Percentiles rank a stretch among this genome's conserved stretches.
phyloP scores from a whole-genome alignment of 108 stramenopile genomes.

The Cyclotella choctawhatcheeana region DNA sequence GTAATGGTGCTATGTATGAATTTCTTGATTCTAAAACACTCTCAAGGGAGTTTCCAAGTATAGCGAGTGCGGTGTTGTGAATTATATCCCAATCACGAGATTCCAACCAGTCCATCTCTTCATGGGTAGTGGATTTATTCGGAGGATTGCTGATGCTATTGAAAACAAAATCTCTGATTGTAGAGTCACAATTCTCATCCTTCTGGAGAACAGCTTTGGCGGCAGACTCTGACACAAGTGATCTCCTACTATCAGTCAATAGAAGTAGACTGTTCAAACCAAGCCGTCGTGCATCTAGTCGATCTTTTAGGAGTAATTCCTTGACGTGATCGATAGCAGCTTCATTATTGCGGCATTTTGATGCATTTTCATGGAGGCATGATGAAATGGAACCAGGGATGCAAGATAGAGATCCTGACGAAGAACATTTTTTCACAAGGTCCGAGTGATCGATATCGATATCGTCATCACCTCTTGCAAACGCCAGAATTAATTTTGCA shows the following conservation, averaged over 20 bases:
- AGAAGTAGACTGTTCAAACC: constrained; percentile 69
- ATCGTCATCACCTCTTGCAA: constrained; percentile 18
- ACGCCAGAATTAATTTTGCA: constrained; percentile 27
- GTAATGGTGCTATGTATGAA: not conserved
- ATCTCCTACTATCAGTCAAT: constrained; percentile 56
- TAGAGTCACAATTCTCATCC: constrained; percentile 5
- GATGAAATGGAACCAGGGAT: constrained; percentile 17
- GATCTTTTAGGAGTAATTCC: constrained; percentile 64
- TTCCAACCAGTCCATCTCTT: constrained; percentile 5
- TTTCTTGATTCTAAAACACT: constrained; percentile 2
- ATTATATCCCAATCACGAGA: constrained; percentile 22
- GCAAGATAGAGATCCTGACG: constrained; percentile 18
- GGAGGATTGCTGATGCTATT: constrained; percentile 3
- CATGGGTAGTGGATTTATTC: not conserved
- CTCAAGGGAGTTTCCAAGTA: constrained; percentile 31
- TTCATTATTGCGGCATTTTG: not conserved
- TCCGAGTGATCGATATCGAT: not conserved
- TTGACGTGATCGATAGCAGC: constrained; percentile 45
- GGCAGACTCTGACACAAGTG: constrained; percentile 23
- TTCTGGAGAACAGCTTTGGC: constrained; percentile 26
- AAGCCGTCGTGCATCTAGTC: constrained; percentile 60
- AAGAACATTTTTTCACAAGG: not conserved
- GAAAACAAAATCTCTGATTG: constrained; percentile 31
- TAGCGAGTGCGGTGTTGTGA: constrained; percentile 33
- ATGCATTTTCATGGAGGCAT: not conserved